Evolutionary conservation across 768 basidiomycete species (phyloP), one percentile per base, ranked within the genome.

Genomic region (Leucocoprinus leucothites): DNA sequence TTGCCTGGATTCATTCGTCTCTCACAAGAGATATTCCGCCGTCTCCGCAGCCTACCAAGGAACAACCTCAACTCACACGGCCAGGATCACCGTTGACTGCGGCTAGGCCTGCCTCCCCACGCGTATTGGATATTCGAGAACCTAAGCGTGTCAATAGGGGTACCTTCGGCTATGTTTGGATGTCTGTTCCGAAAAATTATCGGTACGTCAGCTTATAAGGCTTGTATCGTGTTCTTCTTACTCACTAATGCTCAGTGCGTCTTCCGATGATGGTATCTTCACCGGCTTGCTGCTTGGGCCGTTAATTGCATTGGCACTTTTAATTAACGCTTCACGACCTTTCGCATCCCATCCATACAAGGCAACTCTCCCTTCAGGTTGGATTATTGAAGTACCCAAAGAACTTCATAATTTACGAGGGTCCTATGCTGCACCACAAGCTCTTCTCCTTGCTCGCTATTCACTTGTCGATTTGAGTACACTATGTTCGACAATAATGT

Each of bases 131-230:
- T 21, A 48, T 60, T 50, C 79, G 78, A 35, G 82, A 85, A 9
- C 60, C 59, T 43, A 64, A 81, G 79, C 48, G 63, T 63, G 43
- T 42, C 52, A 21, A 54, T 57, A 49, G 69, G 71, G 73, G 21
- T 79, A 82, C 62, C 8, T 82, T 84, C 53, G 84, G 85, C 31
- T 89, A 84, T 64, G 79, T 93, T 22, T 94, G 90, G 90, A 93
- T 94, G 91, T 88, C 91, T 14, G 89, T 91, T 3, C 87, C 89
- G 0, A 91, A 91, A 69, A 91, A 94, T 64, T 94, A 90, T 65
- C 78, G 91, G 89, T 87, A 59, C 40, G 72, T 63, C 38, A 48
- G n/a, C 25, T 4, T 24, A 26, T 48, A 7, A 42, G 8, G 41
- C 48, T 18, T 31, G 5, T 5, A 11, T 28, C n/a, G 50, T 11